Evolutionary conservation across 1,139 yeast genomes (phyloP), one percentile per base, ranked within the genome.

Genomic region (Yamadazyma taylorii): DNA sequence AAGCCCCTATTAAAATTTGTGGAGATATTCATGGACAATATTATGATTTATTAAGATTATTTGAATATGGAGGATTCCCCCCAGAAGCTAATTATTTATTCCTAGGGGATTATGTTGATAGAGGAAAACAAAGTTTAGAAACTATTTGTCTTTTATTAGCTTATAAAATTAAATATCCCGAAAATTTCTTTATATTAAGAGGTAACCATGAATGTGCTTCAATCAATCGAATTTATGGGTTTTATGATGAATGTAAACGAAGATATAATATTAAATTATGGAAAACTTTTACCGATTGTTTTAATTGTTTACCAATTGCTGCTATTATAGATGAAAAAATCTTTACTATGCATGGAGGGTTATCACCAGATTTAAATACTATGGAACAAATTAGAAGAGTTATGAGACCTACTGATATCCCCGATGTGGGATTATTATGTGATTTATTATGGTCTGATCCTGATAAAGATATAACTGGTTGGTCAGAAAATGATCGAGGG

Each of bases 11-110:
- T 58, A 92, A 92, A 66, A 83, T 83, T 50, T 71, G 84, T 69
- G 97, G 97, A 63, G 98, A 92, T 63, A 89, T 92, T 56, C 98
- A 92, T 63, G 97, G 97, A 42, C 98, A 92, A 67, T 92, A 90
- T 65, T 90, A 90, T 59, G 98, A 92, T 67, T 77, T 92, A 57
- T 77, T 92, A 62, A 85, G 97, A 66, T 78, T 92, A 54, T 90
- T 92, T 58, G 97, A 92, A 69, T 89, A 90, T 59, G 97, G 97
- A 52, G 98, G 97, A 5, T 92, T 90, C 74, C 97, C 97, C 3
- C 97, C 97, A n/a, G 96, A 89, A 63, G 95, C 97, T 22, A 90
- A 90, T 69, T 90, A 90, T 66, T 73, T 90, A 55, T 92, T 92
- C 60, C 70, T 92, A 19, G 32, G 32, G 24, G 32, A 29, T 12